Conservation (phyloP, 805 yeast species). For the Ogataea nakhonphanomensis region DNA sequence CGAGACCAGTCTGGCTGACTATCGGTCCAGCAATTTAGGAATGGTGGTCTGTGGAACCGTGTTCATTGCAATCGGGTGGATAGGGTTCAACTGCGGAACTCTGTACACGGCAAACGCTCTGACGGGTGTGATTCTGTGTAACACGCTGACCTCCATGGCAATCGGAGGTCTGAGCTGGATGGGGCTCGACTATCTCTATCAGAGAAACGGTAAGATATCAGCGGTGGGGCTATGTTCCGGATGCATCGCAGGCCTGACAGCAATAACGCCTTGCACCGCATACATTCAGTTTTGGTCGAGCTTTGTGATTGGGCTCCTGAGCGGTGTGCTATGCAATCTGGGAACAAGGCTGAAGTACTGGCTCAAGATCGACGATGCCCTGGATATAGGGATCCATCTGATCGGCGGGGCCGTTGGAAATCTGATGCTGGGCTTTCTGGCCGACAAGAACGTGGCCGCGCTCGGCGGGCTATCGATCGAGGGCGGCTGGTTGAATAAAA, state of each 20-base stretch:
- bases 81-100: conserved; percentile 88
- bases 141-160: conserved; percentile 76
- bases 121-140: conserved; percentile 77
- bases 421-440: conserved; percentile 76
- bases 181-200: conserved; percentile 62
- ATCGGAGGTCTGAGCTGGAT: conserved; percentile 87
- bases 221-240: conserved; percentile 94
- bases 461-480: conserved; percentile 66
- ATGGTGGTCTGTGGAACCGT: conserved; percentile 81
- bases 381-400: conserved; percentile 94
- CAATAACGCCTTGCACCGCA: conserved; percentile 93
- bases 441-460: conserved; percentile 64
- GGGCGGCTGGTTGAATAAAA: conserved; percentile 88
- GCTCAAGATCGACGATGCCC: conserved; percentile 75
- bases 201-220: conserved; percentile 67
- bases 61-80: conserved; percentile 85
- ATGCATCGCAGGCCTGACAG: conserved; percentile 85
- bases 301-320: conserved; percentile 66
- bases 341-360: conserved; percentile 78
- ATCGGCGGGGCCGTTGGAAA: conserved; percentile 85
- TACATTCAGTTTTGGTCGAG: conserved; percentile 83
- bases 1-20: conserved; percentile 61
- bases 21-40: conserved; percentile 84
- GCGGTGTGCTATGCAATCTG: conserved; percentile 80
- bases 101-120: conserved; percentile 70